Evolutionary conservation across 2,329 filamentous ascomycete species (phyloP).

Genomic region (Xylariomycetidae sp.): DNA sequence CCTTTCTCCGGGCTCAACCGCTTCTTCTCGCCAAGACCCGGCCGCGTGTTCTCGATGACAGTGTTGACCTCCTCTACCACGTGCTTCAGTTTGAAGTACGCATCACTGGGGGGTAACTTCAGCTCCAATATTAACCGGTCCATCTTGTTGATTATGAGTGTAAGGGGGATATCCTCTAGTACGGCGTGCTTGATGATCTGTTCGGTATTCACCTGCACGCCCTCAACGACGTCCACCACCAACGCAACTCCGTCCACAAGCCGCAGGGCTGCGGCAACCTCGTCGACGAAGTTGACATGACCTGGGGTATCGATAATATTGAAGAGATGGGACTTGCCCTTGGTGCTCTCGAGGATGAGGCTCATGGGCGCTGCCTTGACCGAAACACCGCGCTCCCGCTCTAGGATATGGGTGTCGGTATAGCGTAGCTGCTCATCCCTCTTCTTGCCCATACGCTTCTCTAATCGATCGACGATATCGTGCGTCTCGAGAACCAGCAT

Average conservation of each 20-base stretch:
- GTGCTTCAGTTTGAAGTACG: conserved; percentile 98
- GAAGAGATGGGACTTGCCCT: conserved; percentile 89
- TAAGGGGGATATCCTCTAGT: conserved; percentile 80
- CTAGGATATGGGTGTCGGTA: conserved; percentile 84
- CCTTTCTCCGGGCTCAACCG: conserved; percentile 92
- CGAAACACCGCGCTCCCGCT: conserved; percentile 83
- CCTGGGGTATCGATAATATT: conserved; percentile 96
- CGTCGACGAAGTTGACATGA: conserved; percentile 97
- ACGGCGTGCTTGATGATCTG: conserved; percentile 96
- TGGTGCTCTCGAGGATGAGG: conserved; percentile 78
- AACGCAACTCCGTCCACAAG: conserved; percentile 88
- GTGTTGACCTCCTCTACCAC: conserved; percentile 99
- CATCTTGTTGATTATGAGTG: conserved; percentile 94
- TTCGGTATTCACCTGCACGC: conserved; percentile 97
- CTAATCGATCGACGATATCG: conserved; percentile 70
- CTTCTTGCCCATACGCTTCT: conserved; percentile 74
- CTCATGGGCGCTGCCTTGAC: conserved; percentile 95
- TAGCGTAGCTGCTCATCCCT: conserved; percentile 89
- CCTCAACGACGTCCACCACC: conserved; percentile 93
- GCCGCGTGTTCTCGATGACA: conserved; percentile 80
- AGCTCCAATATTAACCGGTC: conserved; percentile 91
- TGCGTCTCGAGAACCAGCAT: conserved; percentile 97
- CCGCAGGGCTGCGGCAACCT: conserved; percentile 82
- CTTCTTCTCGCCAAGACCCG: conserved; percentile 70
- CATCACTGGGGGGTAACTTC: conserved; percentile 87